Base-by-base conservation (phyloP, 1,284 basidiomycete species). In the Leccinum pallidistipes region DNA sequence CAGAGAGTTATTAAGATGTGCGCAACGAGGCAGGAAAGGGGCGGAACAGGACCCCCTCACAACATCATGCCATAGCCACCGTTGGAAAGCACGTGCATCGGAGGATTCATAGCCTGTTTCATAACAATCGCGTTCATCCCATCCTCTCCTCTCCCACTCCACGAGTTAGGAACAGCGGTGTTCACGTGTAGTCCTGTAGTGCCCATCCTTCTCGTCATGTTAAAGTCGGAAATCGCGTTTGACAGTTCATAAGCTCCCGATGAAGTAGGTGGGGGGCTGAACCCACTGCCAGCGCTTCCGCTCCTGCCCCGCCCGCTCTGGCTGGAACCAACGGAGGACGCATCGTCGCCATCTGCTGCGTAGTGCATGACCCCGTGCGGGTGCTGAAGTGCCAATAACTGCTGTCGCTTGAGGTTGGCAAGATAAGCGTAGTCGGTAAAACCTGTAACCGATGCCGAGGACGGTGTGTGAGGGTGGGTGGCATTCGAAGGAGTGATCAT, bases 61-160 rank as follows among this genome's bases (percentile, higher is more conserved):
- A 81, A 70, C 74, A 81, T 78, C 67, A 80, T 70, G 29, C 74
- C 72, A 70, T 79, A 81, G 57, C 73, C 71, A 60, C 57, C 57
- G 38, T 63, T 72, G 60, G 78, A 70, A 55, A 77, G 76, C 57
- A 78, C 71, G 61, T 71, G 73, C 65, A 81, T 78, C 16, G 79
- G 71, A 32, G 69, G 63, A 51, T 65, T 66, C 64, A 76, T 64
- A 7, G 64, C 53, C 40, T 72, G 74, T 54, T 75, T 75, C 71
- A 77, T 74, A 61, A 75, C 69, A 70, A 76, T 75, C 58, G 66
- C 66, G 54, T 72, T 74, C 65, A 77, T 73, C 34, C 61, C 65
- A 14, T 74, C 71, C 4, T 77, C 74, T 52, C 67, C 71, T 66
- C 78, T 75, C 43, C 68, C 64, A 63, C 57, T 55, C 68, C 69